Conservation (phyloP, 768 basidiomycete genomes). For the Tulasnella calospora region DNA sequence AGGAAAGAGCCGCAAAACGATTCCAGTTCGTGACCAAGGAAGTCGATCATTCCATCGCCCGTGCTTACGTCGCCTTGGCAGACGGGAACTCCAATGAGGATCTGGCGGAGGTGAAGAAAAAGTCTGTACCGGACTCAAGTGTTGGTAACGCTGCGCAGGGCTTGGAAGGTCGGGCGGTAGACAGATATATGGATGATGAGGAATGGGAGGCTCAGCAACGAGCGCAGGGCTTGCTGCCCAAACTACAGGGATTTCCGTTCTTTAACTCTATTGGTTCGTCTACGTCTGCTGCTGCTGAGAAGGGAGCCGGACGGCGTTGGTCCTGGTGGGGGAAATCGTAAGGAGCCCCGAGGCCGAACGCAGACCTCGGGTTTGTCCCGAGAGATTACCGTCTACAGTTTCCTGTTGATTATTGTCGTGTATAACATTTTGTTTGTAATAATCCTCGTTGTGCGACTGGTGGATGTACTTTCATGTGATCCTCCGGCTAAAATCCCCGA, state of each 20-base stretch:
- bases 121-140: slow-evolving; percentile 28
- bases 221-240: slow-evolving; percentile 34
- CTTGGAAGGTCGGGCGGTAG: slow-evolving; percentile 52
- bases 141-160: slow-evolving; percentile 27
- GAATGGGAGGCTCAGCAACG: slow-evolving; percentile 56
- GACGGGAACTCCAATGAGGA: slow-evolving; percentile 37
- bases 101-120: slow-evolving; percentile 33
- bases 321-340: background rate
- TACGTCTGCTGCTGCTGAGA: background rate
- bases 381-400: background rate
- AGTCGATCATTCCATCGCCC: slow-evolving; percentile 59
- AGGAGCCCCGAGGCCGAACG: background rate
- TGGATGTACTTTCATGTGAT: slow-evolving; percentile 12
- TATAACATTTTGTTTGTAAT: background rate
- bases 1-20: slow-evolving; percentile 51
- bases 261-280: slow-evolving; percentile 12
- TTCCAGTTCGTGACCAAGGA: slow-evolving; percentile 66
- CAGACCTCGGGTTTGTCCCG: background rate
- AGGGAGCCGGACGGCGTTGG: background rate
- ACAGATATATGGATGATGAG: slow-evolving; percentile 59
- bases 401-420: background rate
- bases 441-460: background rate
- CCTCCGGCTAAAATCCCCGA: slow-evolving; percentile 4
- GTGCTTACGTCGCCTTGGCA: slow-evolving; percentile 65
- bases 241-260: slow-evolving; percentile 29